Base-by-base conservation (phyloP, 148 eudicot species). In the Cornus suecica region DNA sequence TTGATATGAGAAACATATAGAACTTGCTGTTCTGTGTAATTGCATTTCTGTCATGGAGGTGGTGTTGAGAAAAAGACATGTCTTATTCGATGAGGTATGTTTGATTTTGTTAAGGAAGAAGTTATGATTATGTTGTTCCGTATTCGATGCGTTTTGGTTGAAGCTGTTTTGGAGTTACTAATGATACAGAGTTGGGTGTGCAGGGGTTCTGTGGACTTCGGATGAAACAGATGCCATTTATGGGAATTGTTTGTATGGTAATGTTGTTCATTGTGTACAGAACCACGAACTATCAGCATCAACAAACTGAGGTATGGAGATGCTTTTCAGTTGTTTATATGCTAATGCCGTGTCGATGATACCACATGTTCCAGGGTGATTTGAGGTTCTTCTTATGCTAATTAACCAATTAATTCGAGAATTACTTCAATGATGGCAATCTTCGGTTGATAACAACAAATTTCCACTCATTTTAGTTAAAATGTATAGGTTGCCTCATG, bases 261-360 rank as follows among this genome's bases (percentile, higher is more conserved):
- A 91, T 89, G 97, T 77, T 94, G 88, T 90, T 89, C 84, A 87
- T 91, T 81, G 91, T 94, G 74, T 94, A 90, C 70, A 94, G 96
- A 89, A 94, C 89, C 78, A 94, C 94, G 71, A 88, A 80, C 69
- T 94, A 86, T 79, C 99, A 92, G 80, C 84, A 86, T 81, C 84
- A 77, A 64, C 92, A 90, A 73, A 86, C 97, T 73, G 86, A 94
- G 96, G 99, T 94, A 82, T 61, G 66, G 70, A 48, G 51, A 0
- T 2, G 13, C 20, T 8, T 37, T 42, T 23, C 8, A 63, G 63
- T 68, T 13, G 20, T 48, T n/a, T n/a, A n/a, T n/a, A n/a, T 26
- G 60, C 34, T 8, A n/a, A n/a, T 15, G 41, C 18, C 5, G 24
- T 27, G 25, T 68, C 15, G 18, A 48, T 48, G 16, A 26, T 27